Conservation (phyloP, 1,284 basidiomycete species). For the Anthracocystis walkeri region DNA sequence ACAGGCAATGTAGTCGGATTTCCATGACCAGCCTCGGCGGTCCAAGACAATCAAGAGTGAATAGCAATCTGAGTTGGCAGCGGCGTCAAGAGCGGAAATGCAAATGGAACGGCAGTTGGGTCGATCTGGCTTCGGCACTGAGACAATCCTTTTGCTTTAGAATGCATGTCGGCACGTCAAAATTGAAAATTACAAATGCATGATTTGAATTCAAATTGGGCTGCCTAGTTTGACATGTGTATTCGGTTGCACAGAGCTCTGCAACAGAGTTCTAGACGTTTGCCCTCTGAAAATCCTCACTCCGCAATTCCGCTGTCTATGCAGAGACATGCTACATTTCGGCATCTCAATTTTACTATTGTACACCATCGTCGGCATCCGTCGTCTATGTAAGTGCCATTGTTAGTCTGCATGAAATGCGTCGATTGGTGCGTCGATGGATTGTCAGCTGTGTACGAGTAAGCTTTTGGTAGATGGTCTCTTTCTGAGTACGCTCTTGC, state of each 20-base stretch:
- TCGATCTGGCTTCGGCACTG: constrained; percentile 8
- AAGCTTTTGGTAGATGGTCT: no score
- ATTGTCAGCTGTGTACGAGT: no score
- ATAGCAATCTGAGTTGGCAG: neutral
- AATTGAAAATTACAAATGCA: neutral
- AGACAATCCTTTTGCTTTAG: neutral
- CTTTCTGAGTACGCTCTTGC: no score
- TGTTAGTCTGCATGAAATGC: neutral
- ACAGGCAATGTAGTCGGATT: constrained; percentile 4
- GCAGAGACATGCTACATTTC: neutral
- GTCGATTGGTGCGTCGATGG: neutral
- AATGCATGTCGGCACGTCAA: constrained; percentile 4
- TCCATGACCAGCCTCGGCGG: constrained; percentile 2
- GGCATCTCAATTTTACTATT: neutral
- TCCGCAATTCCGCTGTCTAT: neutral
- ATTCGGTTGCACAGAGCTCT: no score
- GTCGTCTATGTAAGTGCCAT: neutral
- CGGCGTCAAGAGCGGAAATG: no score
- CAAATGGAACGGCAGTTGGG: neutral
- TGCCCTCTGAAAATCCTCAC: neutral
- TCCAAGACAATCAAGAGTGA: neutral
- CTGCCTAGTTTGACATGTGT: no score
- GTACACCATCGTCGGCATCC: neutral
- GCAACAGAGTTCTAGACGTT: neutral
- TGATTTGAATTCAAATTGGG: neutral